Evolutionary conservation across 2,329 filamentous ascomycete genomes (phyloP).

Genomic region (Pezicula rhizophila): DNA sequence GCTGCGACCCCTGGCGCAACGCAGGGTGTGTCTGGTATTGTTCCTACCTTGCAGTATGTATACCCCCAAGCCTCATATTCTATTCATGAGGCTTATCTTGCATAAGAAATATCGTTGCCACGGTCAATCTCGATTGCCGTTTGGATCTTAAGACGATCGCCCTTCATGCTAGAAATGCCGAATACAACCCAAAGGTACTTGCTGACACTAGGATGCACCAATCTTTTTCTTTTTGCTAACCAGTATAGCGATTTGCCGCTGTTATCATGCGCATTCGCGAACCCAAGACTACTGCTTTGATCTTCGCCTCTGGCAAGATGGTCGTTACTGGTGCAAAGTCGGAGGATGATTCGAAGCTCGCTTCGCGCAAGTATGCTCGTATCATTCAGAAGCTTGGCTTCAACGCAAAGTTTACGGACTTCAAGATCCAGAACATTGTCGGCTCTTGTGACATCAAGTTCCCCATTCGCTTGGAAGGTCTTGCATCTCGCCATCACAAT

Average conservation of each 20-base stretch:
- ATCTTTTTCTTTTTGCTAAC: slow-evolving; percentile 32
- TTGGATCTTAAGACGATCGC: slow-evolving; percentile 98
- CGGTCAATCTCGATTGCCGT: slow-evolving; percentile 95
- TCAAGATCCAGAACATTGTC: slow-evolving; percentile 99
- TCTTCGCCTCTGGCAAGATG: slow-evolving; percentile 99
- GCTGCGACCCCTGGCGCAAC: slow-evolving; percentile 84
- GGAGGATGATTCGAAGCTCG: slow-evolving; percentile 95
- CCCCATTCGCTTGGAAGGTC: slow-evolving; percentile 90
- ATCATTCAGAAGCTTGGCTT: slow-evolving; percentile 99
- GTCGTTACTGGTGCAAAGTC: slow-evolving; percentile 97
- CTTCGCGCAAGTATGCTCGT: slow-evolving; percentile 93
- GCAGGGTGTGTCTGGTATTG: slow-evolving; percentile 77
- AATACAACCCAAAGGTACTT: slow-evolving; percentile 95
- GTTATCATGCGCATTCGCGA: slow-evolving; percentile 99
- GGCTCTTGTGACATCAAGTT: slow-evolving; percentile 99
- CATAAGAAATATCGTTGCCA: slow-evolving; percentile 95
- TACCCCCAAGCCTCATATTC: slow-evolving; percentile 35
- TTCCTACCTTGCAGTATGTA: slow-evolving; percentile 96
- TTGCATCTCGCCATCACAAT: slow-evolving; percentile 96
- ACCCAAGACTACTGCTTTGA: slow-evolving; percentile 94
- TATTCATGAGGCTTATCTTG: slow-evolving; percentile 45
- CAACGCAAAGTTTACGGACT: slow-evolving; percentile 98
- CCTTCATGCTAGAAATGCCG: slow-evolving; percentile 93
- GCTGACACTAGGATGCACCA: slow-evolving; percentile 35
- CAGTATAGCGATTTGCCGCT: slow-evolving; percentile 82